A percentile compares a stretch with the other conserved stretches of the same genome.
Conservation (phyloP, 768 basidiomycete species). For the Leucosporidium scottii region DNA sequence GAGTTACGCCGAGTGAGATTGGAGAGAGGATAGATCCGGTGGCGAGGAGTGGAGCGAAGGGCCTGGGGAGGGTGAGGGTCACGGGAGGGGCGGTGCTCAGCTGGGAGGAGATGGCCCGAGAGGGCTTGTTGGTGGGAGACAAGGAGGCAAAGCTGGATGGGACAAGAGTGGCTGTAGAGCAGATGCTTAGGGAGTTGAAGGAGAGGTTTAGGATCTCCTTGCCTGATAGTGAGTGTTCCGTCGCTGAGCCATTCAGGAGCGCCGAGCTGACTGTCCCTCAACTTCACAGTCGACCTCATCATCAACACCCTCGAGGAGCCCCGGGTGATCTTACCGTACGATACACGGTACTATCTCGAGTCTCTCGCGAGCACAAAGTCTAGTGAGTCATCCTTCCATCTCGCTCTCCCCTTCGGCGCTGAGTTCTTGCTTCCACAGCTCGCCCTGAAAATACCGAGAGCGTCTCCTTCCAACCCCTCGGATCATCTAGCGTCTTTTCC, state of each 20-base stretch:
- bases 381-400: not conserved
- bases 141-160: not conserved
- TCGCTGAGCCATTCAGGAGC: too few relatives aligned
- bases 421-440: not conserved
- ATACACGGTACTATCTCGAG: not conserved
- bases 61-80: not conserved
- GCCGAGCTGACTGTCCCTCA: not conserved
- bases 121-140: not conserved
- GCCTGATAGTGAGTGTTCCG: slow-evolving; percentile 4
- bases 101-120: not conserved
- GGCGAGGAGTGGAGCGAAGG: not conserved
- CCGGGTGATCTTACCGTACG: slow-evolving; percentile 10
- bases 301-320: slow-evolving; percentile 21
- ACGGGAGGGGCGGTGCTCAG: not conserved
- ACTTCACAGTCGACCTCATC: slow-evolving; percentile 9
- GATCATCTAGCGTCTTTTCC: not conserved
- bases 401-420: not conserved
- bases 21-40: not conserved
- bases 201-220: not conserved
- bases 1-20: not conserved
- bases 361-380: not conserved
- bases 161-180: not conserved
- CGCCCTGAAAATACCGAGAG: not conserved
- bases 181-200: not conserved
- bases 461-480: not conserved